These are phyloP conservation scores for Eremothecium coryli DNA, from an alignment of 1,139 yeast species.

Conservation along the genomic window DNA sequence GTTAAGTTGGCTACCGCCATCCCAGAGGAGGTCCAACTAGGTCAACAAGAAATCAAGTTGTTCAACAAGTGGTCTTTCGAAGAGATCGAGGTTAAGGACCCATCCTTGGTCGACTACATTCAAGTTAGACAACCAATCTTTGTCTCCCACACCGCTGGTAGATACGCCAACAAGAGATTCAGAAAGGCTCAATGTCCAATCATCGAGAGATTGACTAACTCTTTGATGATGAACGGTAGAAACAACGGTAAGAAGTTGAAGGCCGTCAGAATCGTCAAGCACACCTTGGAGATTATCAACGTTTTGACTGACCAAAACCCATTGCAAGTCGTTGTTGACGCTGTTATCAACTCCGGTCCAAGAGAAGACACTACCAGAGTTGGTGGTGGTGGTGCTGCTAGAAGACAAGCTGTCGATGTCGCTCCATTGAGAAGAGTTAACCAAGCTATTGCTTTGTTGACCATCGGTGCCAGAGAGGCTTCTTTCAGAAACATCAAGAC, in stretches of 20 bases:
- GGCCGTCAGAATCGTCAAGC: conserved; percentile 99
- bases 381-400: conserved; percentile 99
- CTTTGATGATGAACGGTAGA: conserved; percentile 99
- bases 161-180: conserved; percentile 99
- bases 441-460: conserved; percentile 97
- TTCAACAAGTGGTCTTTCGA: conserved; percentile 99
- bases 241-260: conserved; percentile 99
- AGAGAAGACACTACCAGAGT: conserved; percentile 99
- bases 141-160: conserved; percentile 99
- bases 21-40: conserved; percentile 95
- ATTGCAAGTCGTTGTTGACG: conserved; percentile 97
- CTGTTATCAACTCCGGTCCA: conserved; percentile 99
- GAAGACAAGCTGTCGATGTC: conserved; percentile 99
- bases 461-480: conserved; percentile 99
- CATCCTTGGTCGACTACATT: conserved; percentile 96
- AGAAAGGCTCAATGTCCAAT: conserved; percentile 99
- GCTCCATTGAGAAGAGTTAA: conserved; percentile 99
- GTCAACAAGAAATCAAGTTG: conserved; percentile 92
- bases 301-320: conserved; percentile 99
- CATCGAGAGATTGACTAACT: conserved; percentile 98
- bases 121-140: conserved; percentile 97
- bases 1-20: conserved; percentile 88
- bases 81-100: conserved; percentile 95
- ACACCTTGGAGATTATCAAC: conserved; percentile 95
- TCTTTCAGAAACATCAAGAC: conserved; percentile 99